Percentiles rank a stretch among this genome's conserved stretches.
Conservation (phyloP, 768 basidiomycete species). For the Lentinula lateritia region DNA sequence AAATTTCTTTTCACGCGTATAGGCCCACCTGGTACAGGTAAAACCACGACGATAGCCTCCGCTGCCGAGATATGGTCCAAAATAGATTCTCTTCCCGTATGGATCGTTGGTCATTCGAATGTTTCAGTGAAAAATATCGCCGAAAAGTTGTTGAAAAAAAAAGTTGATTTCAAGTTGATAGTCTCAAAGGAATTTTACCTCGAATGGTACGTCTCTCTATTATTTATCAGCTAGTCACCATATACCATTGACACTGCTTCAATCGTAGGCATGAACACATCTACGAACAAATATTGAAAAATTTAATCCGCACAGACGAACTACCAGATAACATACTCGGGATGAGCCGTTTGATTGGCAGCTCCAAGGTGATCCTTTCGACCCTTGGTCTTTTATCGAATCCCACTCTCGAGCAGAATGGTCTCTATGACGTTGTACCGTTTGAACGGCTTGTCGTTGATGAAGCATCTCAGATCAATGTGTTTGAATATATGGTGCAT, state of each 20-base stretch:
- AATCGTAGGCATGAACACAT: constrained; percentile 48
- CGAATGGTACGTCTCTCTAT: constrained; percentile 32
- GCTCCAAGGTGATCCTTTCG: constrained; percentile 33
- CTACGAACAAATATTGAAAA: constrained; percentile 26
- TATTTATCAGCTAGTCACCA: constrained; percentile 27
- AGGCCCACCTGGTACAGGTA: constrained; percentile 52
- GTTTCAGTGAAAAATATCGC: constrained; percentile 49
- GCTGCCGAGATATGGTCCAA: constrained; percentile 31
- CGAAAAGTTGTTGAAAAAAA: constrained; percentile 29
- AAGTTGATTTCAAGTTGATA: constrained; percentile 34
- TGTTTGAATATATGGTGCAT: constrained; percentile 41
- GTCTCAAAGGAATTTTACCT: constrained; percentile 44
- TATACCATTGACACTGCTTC: constrained; percentile 21
- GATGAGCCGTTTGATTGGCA: constrained; percentile 21
- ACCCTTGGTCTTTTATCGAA: constrained; percentile 49
- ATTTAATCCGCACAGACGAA: constrained; percentile 37
- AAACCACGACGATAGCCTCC: constrained; percentile 45
- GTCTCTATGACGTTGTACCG: constrained; percentile 31
- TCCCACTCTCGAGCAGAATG: constrained; percentile 26
- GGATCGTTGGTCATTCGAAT: constrained; percentile 45
- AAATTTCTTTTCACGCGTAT: background rate
- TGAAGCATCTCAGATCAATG: constrained; percentile 48
- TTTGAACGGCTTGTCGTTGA: constrained; percentile 47
- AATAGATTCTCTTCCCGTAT: constrained; percentile 15
- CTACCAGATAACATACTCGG: constrained; percentile 21